A percentile compares a stretch with the other conserved stretches of the same genome.
Evolutionary conservation across 1,139 yeast species (phyloP).

Genomic region (Candida pseudocylindracea): DNA sequence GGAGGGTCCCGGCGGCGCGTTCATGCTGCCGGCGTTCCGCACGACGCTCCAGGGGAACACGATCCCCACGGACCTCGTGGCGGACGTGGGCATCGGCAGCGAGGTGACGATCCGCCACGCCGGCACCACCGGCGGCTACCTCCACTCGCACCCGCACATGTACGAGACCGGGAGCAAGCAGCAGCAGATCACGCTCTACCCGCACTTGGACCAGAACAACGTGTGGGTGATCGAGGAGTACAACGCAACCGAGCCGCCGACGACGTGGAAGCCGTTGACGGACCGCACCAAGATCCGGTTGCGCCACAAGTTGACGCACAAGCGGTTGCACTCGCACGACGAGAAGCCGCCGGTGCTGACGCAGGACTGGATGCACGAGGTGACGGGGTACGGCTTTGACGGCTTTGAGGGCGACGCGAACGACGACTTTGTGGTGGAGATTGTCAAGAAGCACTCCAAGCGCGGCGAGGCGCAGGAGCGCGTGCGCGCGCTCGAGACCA

Average conservation of each 20-base stretch:
- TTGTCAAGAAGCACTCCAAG: conserved; percentile 23
- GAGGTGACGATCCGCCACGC: conserved; percentile 56
- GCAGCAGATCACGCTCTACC: conserved; percentile 84
- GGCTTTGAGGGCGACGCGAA: conserved; percentile 91
- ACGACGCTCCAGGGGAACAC: conserved; percentile 47
- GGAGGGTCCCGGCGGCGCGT: conserved; percentile 78
- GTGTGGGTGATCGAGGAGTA: conserved; percentile 64
- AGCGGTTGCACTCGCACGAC: conserved; percentile 91
- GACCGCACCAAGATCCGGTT: conserved; percentile 72
- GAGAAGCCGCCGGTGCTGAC: conserved; percentile 84
- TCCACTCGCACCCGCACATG: conserved; percentile 74
- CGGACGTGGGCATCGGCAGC: conserved; percentile 86
- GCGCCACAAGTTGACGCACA: conserved; percentile 39
- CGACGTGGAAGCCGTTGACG: conserved; percentile 35
- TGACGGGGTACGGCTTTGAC: conserved; percentile 72
- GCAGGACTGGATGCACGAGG: conserved; percentile 94
- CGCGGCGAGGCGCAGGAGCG: conserved; percentile 31
- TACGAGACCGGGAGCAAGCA: conserved; percentile 90
- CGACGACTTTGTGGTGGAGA: conserved; percentile 85
- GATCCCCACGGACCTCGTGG: conserved; percentile 44
- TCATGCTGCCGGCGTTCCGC: conserved; percentile 82
- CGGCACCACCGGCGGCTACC: conserved; percentile 81
- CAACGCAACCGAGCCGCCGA: conserved; percentile 22
- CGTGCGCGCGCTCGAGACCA: conserved; percentile 61
- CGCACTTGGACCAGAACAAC: conserved; percentile 80